Conservation (phyloP, 2,329 filamentous ascomycete genomes). For the Botrytis pseudocinerea region DNA sequence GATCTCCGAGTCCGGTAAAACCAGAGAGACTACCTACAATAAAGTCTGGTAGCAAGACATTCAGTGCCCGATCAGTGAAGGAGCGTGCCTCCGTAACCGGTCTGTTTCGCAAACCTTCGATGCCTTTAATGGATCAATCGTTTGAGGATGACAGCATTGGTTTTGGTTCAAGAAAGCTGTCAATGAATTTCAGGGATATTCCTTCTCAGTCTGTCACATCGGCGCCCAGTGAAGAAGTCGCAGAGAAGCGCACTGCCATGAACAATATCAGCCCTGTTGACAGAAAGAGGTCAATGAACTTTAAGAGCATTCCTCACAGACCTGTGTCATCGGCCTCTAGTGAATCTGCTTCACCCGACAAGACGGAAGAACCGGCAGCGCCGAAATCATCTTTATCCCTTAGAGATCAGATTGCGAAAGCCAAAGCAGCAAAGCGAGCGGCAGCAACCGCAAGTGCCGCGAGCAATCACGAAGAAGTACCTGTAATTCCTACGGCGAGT, state of each 20-base stretch:
- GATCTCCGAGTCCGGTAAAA: constrained; percentile 41
- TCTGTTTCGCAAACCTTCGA: constrained; percentile 57
- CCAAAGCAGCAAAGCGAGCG: constrained; percentile 76
- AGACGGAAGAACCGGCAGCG: constrained; percentile 46
- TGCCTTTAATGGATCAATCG: constrained; percentile 45
- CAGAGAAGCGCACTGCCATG: constrained; percentile 40
- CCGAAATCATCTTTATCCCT: constrained; percentile 76
- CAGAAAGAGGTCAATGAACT: constrained; percentile 35
- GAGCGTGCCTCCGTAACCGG: constrained; percentile 55
- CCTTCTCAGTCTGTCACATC: constrained; percentile 32
- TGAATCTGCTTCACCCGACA: constrained; percentile 29
- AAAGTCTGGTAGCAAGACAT: constrained; percentile 49
- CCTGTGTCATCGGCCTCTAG: constrained; percentile 30
- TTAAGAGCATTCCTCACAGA: constrained; percentile 33
- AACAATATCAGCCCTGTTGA: constrained; percentile 31
- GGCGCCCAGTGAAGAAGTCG: constrained; percentile 32
- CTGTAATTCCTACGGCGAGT: constrained; percentile 50
- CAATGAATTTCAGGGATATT: constrained; percentile 36
- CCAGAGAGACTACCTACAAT: constrained; percentile 33
- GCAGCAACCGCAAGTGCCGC: constrained; percentile 40
- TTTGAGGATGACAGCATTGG: constrained; percentile 32
- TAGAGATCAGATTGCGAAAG: constrained; percentile 88
- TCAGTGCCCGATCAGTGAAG: constrained; percentile 50
- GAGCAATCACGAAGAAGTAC: constrained; percentile 37
- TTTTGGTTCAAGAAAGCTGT: constrained; percentile 33